These are phyloP conservation scores for Lunasporangiospora selenospora DNA, from an alignment of 192 early-diverging fungal species.

Conservation along the genomic window DNA sequence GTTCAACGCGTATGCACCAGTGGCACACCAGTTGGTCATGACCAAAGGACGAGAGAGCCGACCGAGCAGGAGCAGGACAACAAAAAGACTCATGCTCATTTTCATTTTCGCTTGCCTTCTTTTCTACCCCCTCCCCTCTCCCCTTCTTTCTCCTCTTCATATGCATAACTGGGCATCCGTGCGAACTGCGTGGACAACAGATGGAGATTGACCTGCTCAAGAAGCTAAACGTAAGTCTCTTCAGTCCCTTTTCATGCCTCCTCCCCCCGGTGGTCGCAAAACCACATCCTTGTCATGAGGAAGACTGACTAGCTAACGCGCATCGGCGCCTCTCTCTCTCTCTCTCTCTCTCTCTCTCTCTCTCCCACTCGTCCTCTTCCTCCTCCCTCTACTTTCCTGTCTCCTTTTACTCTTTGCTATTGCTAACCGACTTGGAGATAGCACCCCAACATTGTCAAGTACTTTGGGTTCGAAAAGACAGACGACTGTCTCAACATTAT, in stretches of 20 bases:
- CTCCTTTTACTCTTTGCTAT: slow-evolving; percentile 7
- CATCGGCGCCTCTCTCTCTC: neutral
- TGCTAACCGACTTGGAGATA: slow-evolving; percentile 12
- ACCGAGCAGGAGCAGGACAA: too few relatives aligned
- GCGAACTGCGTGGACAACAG: too few relatives aligned
- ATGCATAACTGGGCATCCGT: too few relatives aligned
- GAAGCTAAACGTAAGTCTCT: slow-evolving; percentile 52
- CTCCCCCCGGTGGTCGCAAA: neutral
- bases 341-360: neutral
- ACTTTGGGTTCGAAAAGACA: slow-evolving; percentile 78
- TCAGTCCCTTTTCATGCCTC: neutral
- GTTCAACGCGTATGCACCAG: too few relatives aligned
- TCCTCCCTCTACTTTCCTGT: neutral
- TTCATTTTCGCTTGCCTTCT: neutral
- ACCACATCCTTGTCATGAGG: neutral
- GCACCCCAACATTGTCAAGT: slow-evolving; percentile 73
- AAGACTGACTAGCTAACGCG: neutral
- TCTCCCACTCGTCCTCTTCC: neutral
- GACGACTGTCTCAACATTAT: slow-evolving; percentile 81
- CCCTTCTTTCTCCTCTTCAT: neutral
- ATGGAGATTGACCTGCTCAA: slow-evolving; percentile 60
- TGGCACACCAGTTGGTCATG: too few relatives aligned
- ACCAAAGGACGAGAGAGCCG: too few relatives aligned
- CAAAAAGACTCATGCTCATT: neutral
- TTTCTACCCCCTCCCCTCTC: neutral